A percentile compares a stretch with the other conserved stretches of the same genome.
phyloP scores from a whole-genome alignment of 352 stramenopile genomes.

The Phytophthora cryptogea region DNA sequence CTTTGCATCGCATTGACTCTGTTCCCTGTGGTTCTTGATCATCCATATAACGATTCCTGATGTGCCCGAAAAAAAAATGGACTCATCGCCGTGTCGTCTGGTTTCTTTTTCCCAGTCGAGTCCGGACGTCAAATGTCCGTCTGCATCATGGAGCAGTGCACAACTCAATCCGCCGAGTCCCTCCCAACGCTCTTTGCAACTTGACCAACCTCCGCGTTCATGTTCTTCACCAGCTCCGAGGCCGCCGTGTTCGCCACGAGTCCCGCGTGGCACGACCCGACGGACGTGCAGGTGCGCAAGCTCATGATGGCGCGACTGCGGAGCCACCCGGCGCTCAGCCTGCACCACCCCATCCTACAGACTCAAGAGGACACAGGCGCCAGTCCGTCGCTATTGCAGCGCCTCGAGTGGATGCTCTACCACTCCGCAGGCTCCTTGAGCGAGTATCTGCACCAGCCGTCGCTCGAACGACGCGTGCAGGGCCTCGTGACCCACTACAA shows the following conservation, averaged over 20 bases:
- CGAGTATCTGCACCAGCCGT: constrained; percentile 69
- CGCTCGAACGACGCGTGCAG: constrained; percentile 73
- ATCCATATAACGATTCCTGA: too few species aligned
- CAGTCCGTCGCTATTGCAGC: constrained; percentile 62
- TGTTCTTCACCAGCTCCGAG: constrained; percentile 18
- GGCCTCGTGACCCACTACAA: constrained; percentile 72
- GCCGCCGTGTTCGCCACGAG: constrained; percentile 8
- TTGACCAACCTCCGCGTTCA: constrained; percentile 1
- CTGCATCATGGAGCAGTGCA: constrained; percentile 24
- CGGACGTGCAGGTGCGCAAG: constrained; percentile 50
- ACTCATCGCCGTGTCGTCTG: constrained; percentile 17
- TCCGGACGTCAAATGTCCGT: constrained; percentile 10
- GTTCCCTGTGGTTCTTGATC: too few species aligned
- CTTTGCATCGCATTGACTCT: too few species aligned
- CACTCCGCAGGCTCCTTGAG: constrained; percentile 61
- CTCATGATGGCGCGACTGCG: constrained; percentile 55
- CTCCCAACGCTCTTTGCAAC: constrained; percentile 13
- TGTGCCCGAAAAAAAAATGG: constrained; percentile 16
- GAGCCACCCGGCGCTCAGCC: constrained; percentile 34
- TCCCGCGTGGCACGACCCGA: constrained; percentile 38
- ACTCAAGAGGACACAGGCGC: constrained; percentile 19
- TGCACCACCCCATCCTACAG: constrained; percentile 37
- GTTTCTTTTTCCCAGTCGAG: constrained; percentile 16
- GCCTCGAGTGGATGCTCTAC: constrained; percentile 82
- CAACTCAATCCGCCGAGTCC: constrained; percentile 30